Evolutionary conservation across 2,329 filamentous ascomycete genomes (phyloP), one percentile per base, ranked within the genome.

Genomic region (Bisporella sp.): DNA sequence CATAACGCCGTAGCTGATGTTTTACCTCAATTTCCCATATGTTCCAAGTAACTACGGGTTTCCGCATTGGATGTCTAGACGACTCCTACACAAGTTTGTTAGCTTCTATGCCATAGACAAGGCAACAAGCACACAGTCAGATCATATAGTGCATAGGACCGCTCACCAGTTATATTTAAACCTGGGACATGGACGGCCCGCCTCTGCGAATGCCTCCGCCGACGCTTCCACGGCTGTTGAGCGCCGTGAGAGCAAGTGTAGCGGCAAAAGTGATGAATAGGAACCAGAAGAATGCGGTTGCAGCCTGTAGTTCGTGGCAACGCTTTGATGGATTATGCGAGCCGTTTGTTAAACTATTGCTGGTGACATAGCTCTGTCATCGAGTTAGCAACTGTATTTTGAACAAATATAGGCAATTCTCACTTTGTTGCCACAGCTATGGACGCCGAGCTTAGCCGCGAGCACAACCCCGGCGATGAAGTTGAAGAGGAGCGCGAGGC

Each of bases 201-300:
- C 73, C 69, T 56, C 70, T 69, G 40, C 73, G 69, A 51, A 73
- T 68, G 32, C 71, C 67, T 33, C 56, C 49, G 29, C 61, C 21
- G n/a, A 49, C 41, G 31, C 31, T 49, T n/a, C 48, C 45, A 1
- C 55, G 52, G 3, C 41, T 47, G 7, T 48, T 46, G 21, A 55
- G 33, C 29, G 50, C 51, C 28, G 46, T 28, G 55, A 87, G 74
- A 62, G 79, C 71, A 42, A 82, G 65, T 40, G 76, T 75, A 4
- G 72, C 81, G 31, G 73, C 69, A 62, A 84, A 86, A 30, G 77
- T 73, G 39, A 71, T 75, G 66, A 84, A 88, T 45, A 88, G 77
- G 70, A 91, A 90, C 85, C 85, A 92, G 69, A 89, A 76, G 71
- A 92, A 92, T 37, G 80, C 85, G 33, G 79, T 81, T 55, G 79